Conservation (phyloP, 129 eudicot species). For the Dittrichia graveolens region DNA sequence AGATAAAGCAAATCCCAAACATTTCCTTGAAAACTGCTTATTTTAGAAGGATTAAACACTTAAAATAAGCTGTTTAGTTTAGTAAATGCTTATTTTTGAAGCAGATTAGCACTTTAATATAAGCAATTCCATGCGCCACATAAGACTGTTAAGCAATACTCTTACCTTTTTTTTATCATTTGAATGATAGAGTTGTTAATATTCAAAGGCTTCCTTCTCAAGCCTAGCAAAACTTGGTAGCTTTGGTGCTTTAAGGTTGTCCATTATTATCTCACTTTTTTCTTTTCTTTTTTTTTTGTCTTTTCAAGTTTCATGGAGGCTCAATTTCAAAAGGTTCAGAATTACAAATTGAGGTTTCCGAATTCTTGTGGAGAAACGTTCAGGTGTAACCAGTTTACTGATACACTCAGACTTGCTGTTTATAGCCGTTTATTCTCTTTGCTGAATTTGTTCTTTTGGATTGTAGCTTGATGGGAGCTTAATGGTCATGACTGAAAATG, state of each 20-base stretch:
- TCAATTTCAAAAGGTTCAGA: slow-evolving; percentile 86
- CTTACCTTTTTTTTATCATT: background rate
- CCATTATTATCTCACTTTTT: slow-evolving; percentile 9
- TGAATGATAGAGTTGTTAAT: background rate
- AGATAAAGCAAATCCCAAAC: no score
- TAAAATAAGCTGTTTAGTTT: no score
- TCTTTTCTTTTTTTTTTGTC: background rate
- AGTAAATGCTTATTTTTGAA: no score
- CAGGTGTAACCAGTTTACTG: slow-evolving; percentile 47
- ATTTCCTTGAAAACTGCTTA: no score
- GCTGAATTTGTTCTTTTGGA: slow-evolving; percentile 33
- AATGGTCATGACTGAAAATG: slow-evolving; percentile 70
- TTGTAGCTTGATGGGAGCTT: slow-evolving; percentile 92
- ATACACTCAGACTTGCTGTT: background rate
- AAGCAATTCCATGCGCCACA: no score
- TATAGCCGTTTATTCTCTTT: slow-evolving; percentile 9
- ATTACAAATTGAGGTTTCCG: slow-evolving; percentile 89
- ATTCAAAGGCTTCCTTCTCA: no score
- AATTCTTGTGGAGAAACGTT: slow-evolving; percentile 87
- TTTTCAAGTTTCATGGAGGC: slow-evolving; percentile 72
- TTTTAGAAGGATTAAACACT: no score
- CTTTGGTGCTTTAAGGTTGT: background rate
- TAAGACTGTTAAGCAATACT: background rate
- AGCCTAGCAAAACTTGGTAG: no score
- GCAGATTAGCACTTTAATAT: no score